Evolutionary conservation across 225 moss, liverwort and hornwort genomes (phyloP).

Genomic region (Physcomitrellopsis africana): DNA sequence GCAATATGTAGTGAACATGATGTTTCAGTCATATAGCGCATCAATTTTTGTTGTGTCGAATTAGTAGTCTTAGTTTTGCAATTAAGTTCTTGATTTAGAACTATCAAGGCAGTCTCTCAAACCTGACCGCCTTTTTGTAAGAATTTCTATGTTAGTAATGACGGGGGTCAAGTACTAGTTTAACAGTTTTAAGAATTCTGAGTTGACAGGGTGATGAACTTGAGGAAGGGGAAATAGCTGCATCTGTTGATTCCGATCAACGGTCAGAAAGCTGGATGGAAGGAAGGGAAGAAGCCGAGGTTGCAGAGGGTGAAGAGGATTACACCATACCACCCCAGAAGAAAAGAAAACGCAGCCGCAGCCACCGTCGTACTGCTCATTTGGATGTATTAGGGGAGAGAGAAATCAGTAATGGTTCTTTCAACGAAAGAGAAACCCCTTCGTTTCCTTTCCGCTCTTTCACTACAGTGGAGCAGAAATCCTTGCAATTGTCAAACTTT

Average conservation of each 20-base stretch:
- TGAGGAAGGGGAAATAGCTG: constrained; percentile 98
- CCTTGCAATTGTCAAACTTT: constrained; percentile 58
- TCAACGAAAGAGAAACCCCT: constrained; percentile 41
- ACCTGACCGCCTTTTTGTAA: background rate
- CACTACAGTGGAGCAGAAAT: constrained; percentile 51
- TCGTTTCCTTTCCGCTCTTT: constrained; percentile 57
- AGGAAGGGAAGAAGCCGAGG: constrained; percentile 64
- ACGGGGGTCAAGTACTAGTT: constrained; percentile 6
- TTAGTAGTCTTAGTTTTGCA: no score
- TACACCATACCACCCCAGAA: constrained; percentile 71
- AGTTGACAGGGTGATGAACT: constrained; percentile 78
- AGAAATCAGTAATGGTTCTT: constrained; percentile 62
- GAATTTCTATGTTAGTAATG: constrained; percentile 2
- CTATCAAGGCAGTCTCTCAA: no score
- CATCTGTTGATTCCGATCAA: constrained; percentile 83
- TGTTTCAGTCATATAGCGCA: no score
- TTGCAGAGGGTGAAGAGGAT: constrained; percentile 69
- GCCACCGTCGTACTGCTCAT: constrained; percentile 70
- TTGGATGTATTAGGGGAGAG: constrained; percentile 64
- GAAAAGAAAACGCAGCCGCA: constrained; percentile 94
- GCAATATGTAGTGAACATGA: no score
- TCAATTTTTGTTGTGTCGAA: no score
- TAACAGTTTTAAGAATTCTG: constrained; percentile 4
- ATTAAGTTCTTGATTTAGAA: no score
- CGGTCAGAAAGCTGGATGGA: constrained; percentile 75